Percentiles rank a stretch among this genome's conserved stretches.
Evolutionary conservation across 352 stramenopile genomes (phyloP).

Genomic region (Phytophthora litchii): DNA sequence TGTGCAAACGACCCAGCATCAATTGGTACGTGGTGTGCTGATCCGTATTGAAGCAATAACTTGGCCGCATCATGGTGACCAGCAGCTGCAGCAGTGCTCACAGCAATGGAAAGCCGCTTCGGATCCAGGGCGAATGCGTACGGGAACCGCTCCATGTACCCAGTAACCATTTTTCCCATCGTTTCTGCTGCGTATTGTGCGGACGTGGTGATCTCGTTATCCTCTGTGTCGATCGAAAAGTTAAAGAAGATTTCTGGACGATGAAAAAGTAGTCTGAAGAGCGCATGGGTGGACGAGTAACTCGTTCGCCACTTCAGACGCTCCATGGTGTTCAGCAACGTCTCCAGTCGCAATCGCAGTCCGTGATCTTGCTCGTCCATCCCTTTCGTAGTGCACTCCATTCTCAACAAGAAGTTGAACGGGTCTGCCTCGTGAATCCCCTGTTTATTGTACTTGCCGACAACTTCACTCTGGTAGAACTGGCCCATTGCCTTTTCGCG

Average conservation of each 20-base stretch:
- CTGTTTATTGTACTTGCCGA: slow-evolving; percentile 44
- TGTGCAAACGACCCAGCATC: slow-evolving; percentile 73
- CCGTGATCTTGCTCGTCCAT: slow-evolving; percentile 38
- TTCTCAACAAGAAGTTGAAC: slow-evolving; percentile 68
- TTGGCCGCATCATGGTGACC: slow-evolving; percentile 42
- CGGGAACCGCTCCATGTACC: slow-evolving; percentile 55
- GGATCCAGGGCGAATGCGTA: slow-evolving; percentile 46
- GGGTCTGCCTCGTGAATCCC: slow-evolving; percentile 62
- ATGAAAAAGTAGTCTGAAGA: slow-evolving; percentile 69
- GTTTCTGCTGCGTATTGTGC: slow-evolving; percentile 9
- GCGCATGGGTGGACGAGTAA: slow-evolving; percentile 64
- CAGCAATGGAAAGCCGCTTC: slow-evolving; percentile 60
- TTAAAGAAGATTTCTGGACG: slow-evolving; percentile 52
- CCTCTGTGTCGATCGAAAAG: not conserved
- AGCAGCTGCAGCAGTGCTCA: slow-evolving; percentile 58
- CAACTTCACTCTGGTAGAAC: slow-evolving; percentile 58
- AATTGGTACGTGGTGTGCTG: slow-evolving; percentile 45
- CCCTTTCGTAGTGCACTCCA: slow-evolving; percentile 62
- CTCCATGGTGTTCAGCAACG: slow-evolving; percentile 52
- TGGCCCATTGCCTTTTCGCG: slow-evolving; percentile 34
- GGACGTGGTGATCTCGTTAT: not conserved
- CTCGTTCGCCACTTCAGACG: slow-evolving; percentile 45
- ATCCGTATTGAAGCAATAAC: slow-evolving; percentile 49
- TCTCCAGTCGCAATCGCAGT: slow-evolving; percentile 45
- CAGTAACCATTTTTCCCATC: slow-evolving; percentile 46